phyloP scores from a whole-genome alignment of 2,329 filamentous ascomycete genomes.

The Thielaviopsis populi region DNA sequence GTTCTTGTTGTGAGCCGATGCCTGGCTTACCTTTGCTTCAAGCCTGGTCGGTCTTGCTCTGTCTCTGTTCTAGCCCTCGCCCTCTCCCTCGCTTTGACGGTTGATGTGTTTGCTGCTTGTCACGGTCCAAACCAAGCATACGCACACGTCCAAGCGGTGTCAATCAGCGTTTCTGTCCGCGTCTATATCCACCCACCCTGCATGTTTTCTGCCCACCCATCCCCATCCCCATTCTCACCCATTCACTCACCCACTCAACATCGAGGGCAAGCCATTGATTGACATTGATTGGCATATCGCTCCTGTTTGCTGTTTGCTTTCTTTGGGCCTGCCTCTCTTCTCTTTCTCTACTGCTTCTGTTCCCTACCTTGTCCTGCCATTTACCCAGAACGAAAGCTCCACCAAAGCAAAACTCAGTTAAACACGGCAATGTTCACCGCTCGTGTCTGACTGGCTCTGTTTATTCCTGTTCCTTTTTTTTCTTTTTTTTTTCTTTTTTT shows the following conservation, averaged over 20 bases:
- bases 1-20: too few species aligned
- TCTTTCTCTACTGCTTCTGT: background rate
- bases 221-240: background rate
- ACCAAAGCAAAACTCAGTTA: background rate
- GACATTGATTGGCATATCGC: background rate
- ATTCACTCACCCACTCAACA: background rate
- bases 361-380: background rate
- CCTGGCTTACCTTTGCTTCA: background rate
- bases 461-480: conserved; percentile 1
- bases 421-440: background rate
- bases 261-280: background rate
- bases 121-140: background rate
- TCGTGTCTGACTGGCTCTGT: conserved; percentile 2
- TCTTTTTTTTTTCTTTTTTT: background rate
- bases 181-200: background rate
- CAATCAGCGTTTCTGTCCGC: background rate
- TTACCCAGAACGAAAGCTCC: background rate
- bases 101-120: background rate
- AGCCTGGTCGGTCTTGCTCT: background rate
- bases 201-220: background rate
- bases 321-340: background rate
- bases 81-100: background rate
- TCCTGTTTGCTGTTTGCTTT: background rate
- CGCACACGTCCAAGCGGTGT: background rate
- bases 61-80: background rate